A percentile compares a stretch with the other conserved stretches of the same genome.
These are phyloP conservation scores for Hypomontagnella monticulosa DNA, from an alignment of 495 filamentous ascomycete species.

Conservation along the genomic window DNA sequence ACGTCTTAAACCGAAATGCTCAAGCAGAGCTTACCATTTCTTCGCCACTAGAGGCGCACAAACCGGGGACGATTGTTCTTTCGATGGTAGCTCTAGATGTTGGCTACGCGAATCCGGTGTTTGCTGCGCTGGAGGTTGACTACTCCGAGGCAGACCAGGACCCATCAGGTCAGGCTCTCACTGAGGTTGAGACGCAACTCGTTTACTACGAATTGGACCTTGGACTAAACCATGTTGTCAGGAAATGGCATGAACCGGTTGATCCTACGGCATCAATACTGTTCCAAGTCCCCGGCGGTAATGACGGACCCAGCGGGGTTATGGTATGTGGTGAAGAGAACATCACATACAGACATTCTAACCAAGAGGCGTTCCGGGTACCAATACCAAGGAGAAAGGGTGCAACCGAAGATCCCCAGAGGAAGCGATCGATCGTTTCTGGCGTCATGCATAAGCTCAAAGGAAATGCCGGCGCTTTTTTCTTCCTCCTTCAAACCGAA, in stretches of 20 bases:
- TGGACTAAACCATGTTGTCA: slow-evolving; percentile 94
- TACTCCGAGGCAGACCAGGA: slow-evolving; percentile 94
- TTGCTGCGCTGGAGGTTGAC: slow-evolving; percentile 92
- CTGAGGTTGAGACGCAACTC: slow-evolving; percentile 85
- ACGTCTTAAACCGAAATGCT: slow-evolving; percentile 94
- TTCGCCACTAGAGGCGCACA: slow-evolving; percentile 96
- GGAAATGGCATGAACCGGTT: slow-evolving; percentile 93
- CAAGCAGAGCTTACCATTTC: slow-evolving; percentile 96
- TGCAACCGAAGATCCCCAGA: slow-evolving; percentile 87
- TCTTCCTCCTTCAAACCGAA: slow-evolving; percentile 94
- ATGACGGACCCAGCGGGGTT: slow-evolving; percentile 92
- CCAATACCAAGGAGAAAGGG: slow-evolving; percentile 87
- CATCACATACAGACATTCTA: slow-evolving; percentile 93
- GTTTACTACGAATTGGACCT: slow-evolving; percentile 98
- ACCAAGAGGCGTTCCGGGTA: slow-evolving; percentile 87
- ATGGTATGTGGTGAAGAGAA: slow-evolving; percentile 94
- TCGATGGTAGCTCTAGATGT: slow-evolving; percentile 88
- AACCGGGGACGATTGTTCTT: slow-evolving; percentile 90
- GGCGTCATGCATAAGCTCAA: slow-evolving; percentile 97
- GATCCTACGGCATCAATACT: slow-evolving; percentile 89
- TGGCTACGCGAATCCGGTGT: slow-evolving; percentile 96
- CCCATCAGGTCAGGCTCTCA: slow-evolving; percentile 80
- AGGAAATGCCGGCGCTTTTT: slow-evolving; percentile 83
- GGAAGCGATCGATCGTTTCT: slow-evolving; percentile 84
- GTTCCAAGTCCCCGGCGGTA: slow-evolving; percentile 95